Base-by-base conservation (phyloP, 345 rosid genomes). In the Anacardium occidentale region DNA sequence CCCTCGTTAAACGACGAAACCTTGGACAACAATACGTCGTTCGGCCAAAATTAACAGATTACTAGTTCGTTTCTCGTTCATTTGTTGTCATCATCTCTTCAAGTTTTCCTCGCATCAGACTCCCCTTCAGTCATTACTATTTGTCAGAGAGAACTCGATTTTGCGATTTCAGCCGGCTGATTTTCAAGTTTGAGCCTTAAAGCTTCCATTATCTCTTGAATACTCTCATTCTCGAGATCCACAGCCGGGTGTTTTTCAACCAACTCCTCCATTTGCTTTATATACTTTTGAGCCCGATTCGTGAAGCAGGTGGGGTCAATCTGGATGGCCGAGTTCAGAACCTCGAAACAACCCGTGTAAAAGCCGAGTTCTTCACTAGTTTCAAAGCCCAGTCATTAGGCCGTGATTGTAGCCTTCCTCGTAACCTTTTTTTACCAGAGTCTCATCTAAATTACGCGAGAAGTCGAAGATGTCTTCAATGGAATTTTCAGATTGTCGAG, bases 311-410 rank as follows among this genome's bases (percentile, higher is more conserved):
- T 60, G 3, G 90, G 88, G 9, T 83, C 84, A 25, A 78, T 64
- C 69, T 75, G 81, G 71, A 89, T 79, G 7, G 73, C 87, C 6
- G 94, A 85, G 70, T 69, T 87, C 92, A 92, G 75, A 50, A n/a
- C n/a, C n/a, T 80, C 86, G 56, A 85, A 82, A 77, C 97, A 94
- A 59, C 97, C 95, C 50, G 71, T 79, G 83, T 94, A 92, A 83
- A 94, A 84, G 0, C 97, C 97, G 17, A 89, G 56, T 37, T 90
- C 91, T 81, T 94, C 95, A 13, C 97, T 97, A 11, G 81, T 78
- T 55, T 86, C 97, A 76, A 89, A 90, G 42, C 99, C 97, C 98
- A 3, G 85, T 37, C 24, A 64, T 72, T 14, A 85, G 61, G 40
- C 98, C 97, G 65, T 80, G 79, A 59, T 50, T 62, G 79, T 88